phyloP scores from a whole-genome alignment of 169 alveolate genomes.

The Miamiensis avidus region DNA sequence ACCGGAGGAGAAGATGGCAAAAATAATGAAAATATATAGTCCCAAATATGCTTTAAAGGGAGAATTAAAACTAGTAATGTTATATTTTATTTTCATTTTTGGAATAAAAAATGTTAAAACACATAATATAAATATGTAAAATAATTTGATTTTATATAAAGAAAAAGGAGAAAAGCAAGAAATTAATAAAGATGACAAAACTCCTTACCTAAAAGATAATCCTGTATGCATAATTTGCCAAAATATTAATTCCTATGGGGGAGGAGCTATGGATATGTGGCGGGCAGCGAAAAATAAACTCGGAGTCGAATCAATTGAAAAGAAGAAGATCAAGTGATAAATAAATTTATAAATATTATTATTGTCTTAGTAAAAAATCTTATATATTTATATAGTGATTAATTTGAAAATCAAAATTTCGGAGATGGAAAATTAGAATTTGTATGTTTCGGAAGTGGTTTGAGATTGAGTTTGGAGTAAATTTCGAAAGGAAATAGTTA shows the following conservation, averaged over 20 bases:
- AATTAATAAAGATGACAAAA: not conserved
- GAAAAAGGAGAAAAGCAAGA: not conserved
- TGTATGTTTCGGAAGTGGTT: constrained; percentile 30
- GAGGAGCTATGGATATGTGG: constrained; percentile 55
- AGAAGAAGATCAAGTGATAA: not conserved
- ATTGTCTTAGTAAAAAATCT: no score
- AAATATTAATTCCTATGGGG: constrained; percentile 51
- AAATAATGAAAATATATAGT: not conserved
- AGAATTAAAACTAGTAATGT: not conserved
- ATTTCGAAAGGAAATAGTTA: constrained; percentile 40
- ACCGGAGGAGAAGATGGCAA: no score
- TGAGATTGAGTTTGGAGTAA: constrained; percentile 40
- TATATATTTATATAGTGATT: constrained; percentile 9
- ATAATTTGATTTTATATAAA: no score
- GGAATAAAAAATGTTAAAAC: not conserved
- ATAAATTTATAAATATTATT: no score
- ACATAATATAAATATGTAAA: no score
- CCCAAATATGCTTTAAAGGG: not conserved
- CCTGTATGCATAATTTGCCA: constrained; percentile 36
- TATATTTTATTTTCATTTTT: not conserved
- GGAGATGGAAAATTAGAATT: constrained; percentile 53
- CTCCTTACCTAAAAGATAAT: constrained; percentile 20
- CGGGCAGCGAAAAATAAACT: constrained; percentile 27
- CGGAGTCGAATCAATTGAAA: constrained; percentile 8
- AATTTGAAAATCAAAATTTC: constrained; percentile 23